Evolutionary conservation across 257 asterid genomes (phyloP), one percentile per base, ranked within the genome.

Genomic region (Scutellaria minor): DNA sequence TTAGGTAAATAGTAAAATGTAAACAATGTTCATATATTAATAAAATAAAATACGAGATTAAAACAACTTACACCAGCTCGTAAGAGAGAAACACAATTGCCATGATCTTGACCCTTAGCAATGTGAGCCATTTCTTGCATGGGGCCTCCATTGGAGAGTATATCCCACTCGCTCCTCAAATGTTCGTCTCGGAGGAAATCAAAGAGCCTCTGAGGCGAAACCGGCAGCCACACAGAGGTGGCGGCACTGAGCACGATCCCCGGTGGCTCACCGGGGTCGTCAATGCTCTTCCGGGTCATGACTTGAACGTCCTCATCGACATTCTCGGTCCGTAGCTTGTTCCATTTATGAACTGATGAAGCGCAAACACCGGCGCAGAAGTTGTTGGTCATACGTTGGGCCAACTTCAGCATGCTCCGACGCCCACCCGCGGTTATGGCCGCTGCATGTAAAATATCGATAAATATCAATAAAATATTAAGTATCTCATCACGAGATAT

Each of bases 101-200:
- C 95, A 55, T 81, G 96, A 64, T 89, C 95, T 77, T 84, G 96
- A 18, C 97, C 96, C 73, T 94, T 94, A 63, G 97, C 97, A 41
- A 94, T 88, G 70, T 86, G 96, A 47, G 95, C 93, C 95, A 94
- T 89, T 51, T 94, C 97, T 69, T 91, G 97, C 99, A 94, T 94
- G 9, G 99, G 99, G 5, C 97, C 99, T 5, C 97, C 97, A 41
- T 91, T 89, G 70, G 99, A 91, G 63, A 91, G 78, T 20, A 94
- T 89, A 75, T 94, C 99, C 99, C 99, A 94, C 81, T 89, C 95
- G 66, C 97, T 91, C 70, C 99, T 81, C 68, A 88, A 72, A 0
- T 84, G 89, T 67, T 89, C 99, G 46, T 94, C 88, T 3, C 97
- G 87, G 45, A 94, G 92, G 78, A 94, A 94, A 68, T 91, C 89